phyloP scores from a whole-genome alignment of 2,329 filamentous ascomycete species.

The Pseudogymnoascus pannorum region DNA sequence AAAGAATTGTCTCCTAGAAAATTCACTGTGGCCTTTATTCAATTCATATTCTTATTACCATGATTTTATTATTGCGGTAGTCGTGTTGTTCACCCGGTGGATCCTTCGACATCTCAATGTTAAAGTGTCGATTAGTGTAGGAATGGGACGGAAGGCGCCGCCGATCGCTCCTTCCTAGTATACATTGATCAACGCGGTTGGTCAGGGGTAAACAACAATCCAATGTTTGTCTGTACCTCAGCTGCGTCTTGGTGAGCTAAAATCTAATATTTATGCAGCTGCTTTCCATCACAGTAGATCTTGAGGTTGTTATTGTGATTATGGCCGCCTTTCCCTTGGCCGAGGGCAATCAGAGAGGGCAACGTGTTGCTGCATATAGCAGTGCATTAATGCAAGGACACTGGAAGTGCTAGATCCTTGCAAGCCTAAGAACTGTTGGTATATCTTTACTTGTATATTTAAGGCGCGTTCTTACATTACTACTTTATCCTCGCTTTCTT shows the following conservation, averaged over 20 bases:
- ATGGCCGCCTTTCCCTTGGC: no score
- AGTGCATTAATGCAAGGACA: neutral
- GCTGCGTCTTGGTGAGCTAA: neutral
- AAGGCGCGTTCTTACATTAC: neutral
- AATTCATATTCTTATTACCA: neutral
- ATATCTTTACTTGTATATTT: neutral
- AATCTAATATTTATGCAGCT: conserved; percentile 5
- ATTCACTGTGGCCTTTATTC: neutral
- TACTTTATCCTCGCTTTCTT: neutral
- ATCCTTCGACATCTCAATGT: neutral
- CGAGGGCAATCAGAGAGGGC: neutral
- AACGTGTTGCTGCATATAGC: neutral
- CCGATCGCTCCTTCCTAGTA: neutral
- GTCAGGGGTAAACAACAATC: neutral
- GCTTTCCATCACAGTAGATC: neutral
- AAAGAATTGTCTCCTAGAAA: neutral
- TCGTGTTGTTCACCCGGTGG: neutral
- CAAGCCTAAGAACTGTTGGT: neutral
- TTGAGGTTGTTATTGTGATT: no score
- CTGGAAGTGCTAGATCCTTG: neutral
- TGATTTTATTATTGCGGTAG: neutral
- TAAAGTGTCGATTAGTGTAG: neutral
- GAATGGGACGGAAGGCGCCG: neutral
- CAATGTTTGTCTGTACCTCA: neutral
- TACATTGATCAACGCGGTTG: neutral